These are phyloP conservation scores for Solanum etuberosum DNA, from an alignment of 257 asterid species.

Conservation along the genomic window DNA sequence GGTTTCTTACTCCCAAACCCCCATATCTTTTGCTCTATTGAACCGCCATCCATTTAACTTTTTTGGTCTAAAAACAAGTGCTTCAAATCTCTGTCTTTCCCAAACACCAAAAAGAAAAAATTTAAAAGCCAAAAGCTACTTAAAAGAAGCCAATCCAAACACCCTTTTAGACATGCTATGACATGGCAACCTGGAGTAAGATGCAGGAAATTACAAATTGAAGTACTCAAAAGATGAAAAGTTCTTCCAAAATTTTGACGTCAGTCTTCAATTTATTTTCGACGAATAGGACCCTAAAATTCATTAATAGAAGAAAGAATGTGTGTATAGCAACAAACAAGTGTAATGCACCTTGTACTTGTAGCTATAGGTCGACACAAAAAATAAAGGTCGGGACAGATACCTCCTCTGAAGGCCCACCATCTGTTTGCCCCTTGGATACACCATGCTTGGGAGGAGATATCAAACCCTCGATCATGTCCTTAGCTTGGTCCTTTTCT, in stretches of 20 bases:
- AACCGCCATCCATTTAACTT: too few species aligned
- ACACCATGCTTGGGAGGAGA: conserved; percentile 31
- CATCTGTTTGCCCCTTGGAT: conserved; percentile 18
- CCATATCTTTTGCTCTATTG: too few species aligned
- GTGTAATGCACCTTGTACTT: background rate
- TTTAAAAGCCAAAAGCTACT: background rate
- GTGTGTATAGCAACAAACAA: background rate
- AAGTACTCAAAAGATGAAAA: background rate
- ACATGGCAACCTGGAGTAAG: background rate
- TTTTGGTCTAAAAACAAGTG: background rate
- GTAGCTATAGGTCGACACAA: background rate
- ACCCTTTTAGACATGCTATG: background rate
- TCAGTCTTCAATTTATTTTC: background rate
- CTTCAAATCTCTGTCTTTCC: background rate
- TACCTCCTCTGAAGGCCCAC: conserved; percentile 60
- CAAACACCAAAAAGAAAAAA: background rate
- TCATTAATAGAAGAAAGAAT: background rate
- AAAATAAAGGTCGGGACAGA: conserved; percentile 4
- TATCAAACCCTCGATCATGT: conserved; percentile 30
- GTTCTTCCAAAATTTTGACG: background rate
- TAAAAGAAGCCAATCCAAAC: background rate
- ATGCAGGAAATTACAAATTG: background rate
- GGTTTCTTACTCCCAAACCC: too few species aligned
- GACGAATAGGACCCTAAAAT: background rate
- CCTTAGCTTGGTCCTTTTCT: conserved; percentile 36